These are phyloP conservation scores for Chenopodium suecicum DNA, from an alignment of 148 eudicot genomes.

Conservation along the genomic window DNA sequence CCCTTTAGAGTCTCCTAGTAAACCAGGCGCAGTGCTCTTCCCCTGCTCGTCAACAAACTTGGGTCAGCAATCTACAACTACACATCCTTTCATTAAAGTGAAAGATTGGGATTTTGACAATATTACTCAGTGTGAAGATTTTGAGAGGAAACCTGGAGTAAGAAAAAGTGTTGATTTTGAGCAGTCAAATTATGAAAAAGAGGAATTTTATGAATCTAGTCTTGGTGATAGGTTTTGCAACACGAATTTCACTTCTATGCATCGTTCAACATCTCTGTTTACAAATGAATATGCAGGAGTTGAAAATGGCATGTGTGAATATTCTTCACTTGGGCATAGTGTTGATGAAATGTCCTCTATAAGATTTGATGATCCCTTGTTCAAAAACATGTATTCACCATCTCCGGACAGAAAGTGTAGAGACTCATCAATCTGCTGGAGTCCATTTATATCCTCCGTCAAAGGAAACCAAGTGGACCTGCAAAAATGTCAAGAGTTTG, in stretches of 20 bases:
- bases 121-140: conserved; percentile 22
- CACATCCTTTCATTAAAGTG: conserved; percentile 28
- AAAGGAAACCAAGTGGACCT: conserved; percentile 26
- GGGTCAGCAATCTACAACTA: conserved; percentile 31
- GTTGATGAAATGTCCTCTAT: conserved; percentile 29
- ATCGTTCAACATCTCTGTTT: conserved; percentile 15
- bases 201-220: conserved; percentile 22
- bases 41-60: conserved; percentile 21
- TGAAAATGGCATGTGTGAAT: conserved; percentile 23
- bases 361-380: conserved; percentile 23
- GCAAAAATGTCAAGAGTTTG: conserved; percentile 20
- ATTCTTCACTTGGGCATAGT: conserved; percentile 16
- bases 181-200: conserved; percentile 33
- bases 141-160: conserved; percentile 27
- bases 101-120: conserved; percentile 34
- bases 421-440: conserved; percentile 22
- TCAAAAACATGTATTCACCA: conserved; percentile 31
- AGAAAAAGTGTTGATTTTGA: conserved; percentile 23
- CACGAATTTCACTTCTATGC: conserved; percentile 23
- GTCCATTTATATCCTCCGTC: conserved; percentile 20
- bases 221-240: conserved; percentile 21
- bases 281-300: conserved; percentile 18
- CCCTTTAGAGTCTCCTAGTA: conserved; percentile 19
- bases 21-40: conserved; percentile 21
- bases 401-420: conserved; percentile 25